Conservation (phyloP, 1,284 basidiomycete species). For the Papiliotrema laurentii region DNA sequence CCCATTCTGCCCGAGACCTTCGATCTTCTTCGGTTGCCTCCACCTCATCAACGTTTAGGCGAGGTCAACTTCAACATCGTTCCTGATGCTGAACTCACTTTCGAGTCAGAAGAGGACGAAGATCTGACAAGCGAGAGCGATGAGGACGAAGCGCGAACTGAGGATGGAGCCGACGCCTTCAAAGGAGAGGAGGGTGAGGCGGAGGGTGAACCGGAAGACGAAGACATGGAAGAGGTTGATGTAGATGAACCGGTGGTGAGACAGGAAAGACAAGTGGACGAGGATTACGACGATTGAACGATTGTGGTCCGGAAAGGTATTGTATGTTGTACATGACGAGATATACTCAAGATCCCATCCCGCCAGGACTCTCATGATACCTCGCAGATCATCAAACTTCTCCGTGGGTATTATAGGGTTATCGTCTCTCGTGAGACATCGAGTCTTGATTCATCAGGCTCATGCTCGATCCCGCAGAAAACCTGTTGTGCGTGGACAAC, state of each 20-base stretch:
- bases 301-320: neutral
- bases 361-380: no score
- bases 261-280: slow-evolving; percentile 33
- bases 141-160: slow-evolving; percentile 25
- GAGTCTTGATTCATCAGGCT: neutral
- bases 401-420: no score
- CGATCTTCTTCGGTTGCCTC: slow-evolving; percentile 78
- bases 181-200: slow-evolving; percentile 20
- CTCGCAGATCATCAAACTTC: no score
- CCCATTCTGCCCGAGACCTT: slow-evolving; percentile 93
- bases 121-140: slow-evolving; percentile 14
- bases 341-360: no score
- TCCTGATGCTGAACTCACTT: slow-evolving; percentile 68
- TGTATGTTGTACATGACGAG: slow-evolving; percentile 1
- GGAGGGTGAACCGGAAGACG: slow-evolving; percentile 25
- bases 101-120: slow-evolving; percentile 11
- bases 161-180: slow-evolving; percentile 16
- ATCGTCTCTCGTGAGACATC: no score
- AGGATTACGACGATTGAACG: slow-evolving; percentile 42
- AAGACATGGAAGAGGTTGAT: slow-evolving; percentile 40
- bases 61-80: slow-evolving; percentile 89
- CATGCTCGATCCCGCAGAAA: slow-evolving; percentile 7
- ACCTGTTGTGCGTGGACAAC: slow-evolving; percentile 44
- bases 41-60: slow-evolving; percentile 71
- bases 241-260: slow-evolving; percentile 12